These are phyloP conservation scores for Hygrophila difformis DNA, from an alignment of 257 asterid genomes.

Conservation along the genomic window DNA sequence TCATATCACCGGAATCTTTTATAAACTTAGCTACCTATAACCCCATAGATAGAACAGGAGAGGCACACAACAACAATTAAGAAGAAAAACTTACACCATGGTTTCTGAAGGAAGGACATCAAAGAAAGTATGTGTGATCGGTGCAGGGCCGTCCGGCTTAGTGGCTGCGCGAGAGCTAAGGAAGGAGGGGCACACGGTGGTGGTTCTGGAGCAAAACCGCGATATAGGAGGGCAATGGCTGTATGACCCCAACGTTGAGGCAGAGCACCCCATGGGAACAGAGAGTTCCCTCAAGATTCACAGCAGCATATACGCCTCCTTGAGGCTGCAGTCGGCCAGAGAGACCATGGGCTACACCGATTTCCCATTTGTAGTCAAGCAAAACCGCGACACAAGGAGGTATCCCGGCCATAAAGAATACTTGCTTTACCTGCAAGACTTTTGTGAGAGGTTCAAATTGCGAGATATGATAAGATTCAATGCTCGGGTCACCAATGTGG, in stretches of 20 bases:
- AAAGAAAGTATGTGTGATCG: constrained; percentile 50
- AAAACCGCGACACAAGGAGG: constrained; percentile 70
- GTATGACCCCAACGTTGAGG: constrained; percentile 48
- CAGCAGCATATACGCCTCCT: constrained; percentile 59
- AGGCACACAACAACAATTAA: too few relatives aligned
- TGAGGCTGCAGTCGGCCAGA: constrained; percentile 60
- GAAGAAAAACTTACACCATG: too few relatives aligned
- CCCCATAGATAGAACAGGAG: too few relatives aligned
- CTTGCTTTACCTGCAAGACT: constrained; percentile 52
- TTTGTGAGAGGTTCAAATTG: constrained; percentile 55
- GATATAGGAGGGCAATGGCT: constrained; percentile 96
- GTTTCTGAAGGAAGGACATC: not conserved
- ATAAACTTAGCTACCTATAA: too few relatives aligned
- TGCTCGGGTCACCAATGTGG: constrained; percentile 53
- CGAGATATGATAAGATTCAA: constrained; percentile 69
- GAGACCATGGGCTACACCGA: constrained; percentile 81
- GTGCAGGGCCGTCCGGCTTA: constrained; percentile 79
- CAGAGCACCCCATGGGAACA: constrained; percentile 42
- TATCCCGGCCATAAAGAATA: constrained; percentile 72
- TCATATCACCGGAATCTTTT: too few relatives aligned
- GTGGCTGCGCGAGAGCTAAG: constrained; percentile 81
- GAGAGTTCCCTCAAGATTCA: constrained; percentile 33
- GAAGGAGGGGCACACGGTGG: constrained; percentile 68
- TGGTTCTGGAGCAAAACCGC: constrained; percentile 69
- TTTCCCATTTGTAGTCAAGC: constrained; percentile 52